Base-by-base conservation (phyloP, 2,329 filamentous ascomycete genomes). In the Dactylellina haptotyla region DNA sequence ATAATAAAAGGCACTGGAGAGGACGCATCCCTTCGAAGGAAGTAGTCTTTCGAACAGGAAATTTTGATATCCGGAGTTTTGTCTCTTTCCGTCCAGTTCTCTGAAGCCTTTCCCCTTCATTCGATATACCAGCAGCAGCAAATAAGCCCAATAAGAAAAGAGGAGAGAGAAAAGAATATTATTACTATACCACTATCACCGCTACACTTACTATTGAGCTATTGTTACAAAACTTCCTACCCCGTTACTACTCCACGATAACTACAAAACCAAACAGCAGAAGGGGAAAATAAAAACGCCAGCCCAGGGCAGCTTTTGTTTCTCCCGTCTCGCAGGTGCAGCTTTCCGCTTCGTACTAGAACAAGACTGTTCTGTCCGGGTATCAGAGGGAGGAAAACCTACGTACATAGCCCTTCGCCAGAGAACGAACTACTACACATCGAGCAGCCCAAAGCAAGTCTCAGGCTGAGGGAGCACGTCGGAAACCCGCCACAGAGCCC, bases 391-490 rank as follows among this genome's bases (percentile, higher is more conserved):
- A 12, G 3, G 37, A 41, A 12, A 41, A n/a, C 37, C 12, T n/a
- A 41, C 14, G 37, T 16, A 41, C 14, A 41, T 12, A 37, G n/a
- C 10, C 10, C 10, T 16, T 16, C 14, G 18, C 12, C 14, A 34
- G 32, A 34, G 37, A 41, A 41, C 37, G 37, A 41, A 16, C 37
- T 12, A 5, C 37, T n/a, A n/a, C n/a, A n/a, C n/a, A n/a, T n/a
- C n/a, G n/a, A n/a, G n/a, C n/a, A n/a, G n/a, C n/a, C 37, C 43
- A 32, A 46, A 46, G 59, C n/a, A 48, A 45, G 62, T 66, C 57
- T 58, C 63, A 67, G 63, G 39, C 48, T 67, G 53, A 59, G n/a
- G n/a, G n/a, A n/a, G n/a, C n/a, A n/a, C n/a, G 63, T 67, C 63
- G 28, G 45, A 58, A 23, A 67, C 53, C 53, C 63, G 63, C 63